These are phyloP conservation scores for Cytospora mali DNA, from an alignment of 2,329 filamentous ascomycete species.

Conservation along the genomic window DNA sequence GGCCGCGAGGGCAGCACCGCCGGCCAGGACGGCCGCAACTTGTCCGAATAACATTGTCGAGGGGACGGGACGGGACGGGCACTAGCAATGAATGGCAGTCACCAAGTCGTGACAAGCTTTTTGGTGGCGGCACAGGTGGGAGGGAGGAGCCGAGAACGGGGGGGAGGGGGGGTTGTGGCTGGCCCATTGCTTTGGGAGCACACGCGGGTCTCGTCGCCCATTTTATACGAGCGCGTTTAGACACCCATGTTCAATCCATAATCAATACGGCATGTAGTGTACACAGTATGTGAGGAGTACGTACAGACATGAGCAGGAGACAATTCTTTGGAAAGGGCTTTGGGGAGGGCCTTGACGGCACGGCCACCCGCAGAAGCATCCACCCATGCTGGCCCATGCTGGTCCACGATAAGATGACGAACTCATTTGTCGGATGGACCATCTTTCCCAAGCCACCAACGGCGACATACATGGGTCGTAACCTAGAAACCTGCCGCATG, in stretches of 20 bases:
- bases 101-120: neutral
- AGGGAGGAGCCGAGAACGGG: neutral
- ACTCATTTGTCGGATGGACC: neutral
- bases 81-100: neutral
- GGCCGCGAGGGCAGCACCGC: slow-evolving; percentile 10
- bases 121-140: neutral
- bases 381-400: neutral
- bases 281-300: too few relatives aligned
- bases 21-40: slow-evolving; percentile 14
- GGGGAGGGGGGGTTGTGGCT: too few relatives aligned
- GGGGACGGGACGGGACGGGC: neutral
- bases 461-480: neutral
- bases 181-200: too few relatives aligned
- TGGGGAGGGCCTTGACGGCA: neutral
- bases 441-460: neutral
- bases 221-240: neutral
- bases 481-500: neutral
- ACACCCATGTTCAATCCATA: neutral
- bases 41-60: slow-evolving; percentile 12
- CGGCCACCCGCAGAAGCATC: neutral
- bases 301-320: too few relatives aligned
- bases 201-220: too few relatives aligned
- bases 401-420: neutral
- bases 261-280: too few relatives aligned
- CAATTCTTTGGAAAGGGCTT: too few relatives aligned